phyloP scores from a whole-genome alignment of 2,329 filamentous ascomycete genomes.

The Trichoderma cornu-damae region DNA sequence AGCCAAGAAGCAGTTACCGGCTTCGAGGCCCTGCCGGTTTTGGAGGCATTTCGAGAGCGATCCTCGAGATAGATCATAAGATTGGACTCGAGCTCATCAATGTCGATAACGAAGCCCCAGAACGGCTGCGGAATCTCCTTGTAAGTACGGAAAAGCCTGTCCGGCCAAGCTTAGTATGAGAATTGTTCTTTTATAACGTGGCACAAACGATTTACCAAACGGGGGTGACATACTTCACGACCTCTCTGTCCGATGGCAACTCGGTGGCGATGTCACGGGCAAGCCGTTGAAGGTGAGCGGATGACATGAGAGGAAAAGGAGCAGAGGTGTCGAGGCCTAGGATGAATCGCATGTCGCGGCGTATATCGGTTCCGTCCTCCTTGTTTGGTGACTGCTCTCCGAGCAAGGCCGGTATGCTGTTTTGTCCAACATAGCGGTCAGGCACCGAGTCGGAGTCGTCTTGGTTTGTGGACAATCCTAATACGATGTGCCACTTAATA shows the following conservation, averaged over 20 bases:
- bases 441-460: conserved; percentile 51
- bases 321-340: conserved; percentile 61
- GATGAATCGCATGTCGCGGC: conserved; percentile 61
- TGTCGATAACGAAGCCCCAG: conserved; percentile 63
- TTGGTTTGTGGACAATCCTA: conserved; percentile 35
- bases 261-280: conserved; percentile 57
- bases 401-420: conserved; percentile 62
- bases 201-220: background rate
- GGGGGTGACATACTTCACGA: conserved; percentile 53
- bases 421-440: conserved; percentile 60
- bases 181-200: background rate
- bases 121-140: conserved; percentile 64
- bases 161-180: conserved; percentile 14
- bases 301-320: conserved; percentile 63
- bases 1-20: conserved; percentile 61
- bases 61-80: conserved; percentile 63
- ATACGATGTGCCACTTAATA: conserved; percentile 18
- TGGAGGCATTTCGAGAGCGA: conserved; percentile 51
- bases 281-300: conserved; percentile 54
- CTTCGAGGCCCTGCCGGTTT: conserved; percentile 41
- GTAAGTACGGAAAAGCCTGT: conserved; percentile 59
- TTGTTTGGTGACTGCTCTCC: conserved; percentile 54
- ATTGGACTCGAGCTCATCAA: conserved; percentile 59
- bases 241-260: conserved; percentile 59
- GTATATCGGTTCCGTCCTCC: conserved; percentile 51